Evolutionary conservation across 1,284 basidiomycete species (phyloP).

Genomic region (Ganoderma boninense): DNA sequence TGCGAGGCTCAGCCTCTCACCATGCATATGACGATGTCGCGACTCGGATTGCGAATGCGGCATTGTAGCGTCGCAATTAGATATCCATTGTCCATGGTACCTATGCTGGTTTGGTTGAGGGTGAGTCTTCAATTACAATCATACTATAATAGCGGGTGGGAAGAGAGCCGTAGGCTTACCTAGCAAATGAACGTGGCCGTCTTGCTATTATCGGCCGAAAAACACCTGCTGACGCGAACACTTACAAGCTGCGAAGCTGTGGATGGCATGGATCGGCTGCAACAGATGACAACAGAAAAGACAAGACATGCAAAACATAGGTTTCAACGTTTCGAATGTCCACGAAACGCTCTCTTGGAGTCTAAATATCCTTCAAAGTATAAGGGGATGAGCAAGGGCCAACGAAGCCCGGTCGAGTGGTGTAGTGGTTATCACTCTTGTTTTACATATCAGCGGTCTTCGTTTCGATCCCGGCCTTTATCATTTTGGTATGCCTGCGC

Average conservation of each 20-base stretch:
- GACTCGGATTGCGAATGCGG: neutral
- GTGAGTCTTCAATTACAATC: no score
- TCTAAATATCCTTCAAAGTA: neutral
- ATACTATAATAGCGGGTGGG: neutral
- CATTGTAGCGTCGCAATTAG: neutral
- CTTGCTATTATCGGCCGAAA: neutral
- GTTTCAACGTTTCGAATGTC: no score
- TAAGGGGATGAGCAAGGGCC: neutral
- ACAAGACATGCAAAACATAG: no score
- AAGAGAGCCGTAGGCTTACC: neutral
- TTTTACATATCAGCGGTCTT: constrained; percentile 36
- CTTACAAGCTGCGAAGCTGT: no score
- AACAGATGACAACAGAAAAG: no score
- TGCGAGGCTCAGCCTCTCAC: neutral
- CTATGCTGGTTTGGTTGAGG: no score
- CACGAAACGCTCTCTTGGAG: no score
- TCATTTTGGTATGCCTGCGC: constrained; percentile 12
- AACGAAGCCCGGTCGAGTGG: constrained; percentile 25
- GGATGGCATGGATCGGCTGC: no score
- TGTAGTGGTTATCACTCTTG: constrained; percentile 37
- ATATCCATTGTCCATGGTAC: no score
- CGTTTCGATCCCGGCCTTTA: constrained; percentile 36
- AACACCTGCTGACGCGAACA: no score
- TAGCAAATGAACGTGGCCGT: no score
- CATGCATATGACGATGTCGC: neutral